Evolutionary conservation across 371 early-diverging fungal genomes (phyloP), one percentile per base, ranked within the genome.

Genomic region (Paraphysoderma sedebokerense): DNA sequence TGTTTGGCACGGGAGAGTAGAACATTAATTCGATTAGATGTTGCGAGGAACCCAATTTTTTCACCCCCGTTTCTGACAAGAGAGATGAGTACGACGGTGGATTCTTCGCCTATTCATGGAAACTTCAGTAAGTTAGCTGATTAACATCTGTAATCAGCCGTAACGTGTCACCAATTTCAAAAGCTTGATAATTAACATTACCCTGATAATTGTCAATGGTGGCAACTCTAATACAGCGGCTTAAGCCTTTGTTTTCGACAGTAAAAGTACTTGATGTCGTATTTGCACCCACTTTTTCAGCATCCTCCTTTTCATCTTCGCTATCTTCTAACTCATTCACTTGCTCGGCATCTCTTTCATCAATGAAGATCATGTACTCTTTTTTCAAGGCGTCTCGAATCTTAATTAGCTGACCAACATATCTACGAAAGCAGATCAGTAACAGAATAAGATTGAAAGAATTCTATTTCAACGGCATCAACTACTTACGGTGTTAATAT

Each of bases 401-500:
- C 33, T 62, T 55, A 7, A 67, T 53, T 9, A 71, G 56, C 40
- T 74, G 74, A 11, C 70, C 70, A 0, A 69, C 54, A 34, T 74
- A 74, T 32, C 13, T 34, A 13, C 12, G 34, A 34, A 12, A 12
- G 12, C 34, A 13, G 34, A 34, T 13, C 12, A n/a, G 34, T 13
- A 34, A 34, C 12, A 13, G n/a, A 12, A 34, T 12, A 13, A 34
- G 12, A 34, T n/a, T n/a, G n/a, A n/a, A n/a, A n/a, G n/a, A n/a
- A n/a, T n/a, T n/a, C n/a, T n/a, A n/a, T n/a, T n/a, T n/a, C n/a
- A n/a, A n/a, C n/a, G n/a, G n/a, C n/a, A n/a, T n/a, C n/a, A n/a
- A n/a, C n/a, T n/a, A n/a, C n/a, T n/a, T n/a, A n/a, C 1, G 66
- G 66, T 0, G 76, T 71, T 39, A 77, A 38, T 27, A 78, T 53